Base-by-base conservation (phyloP, 768 basidiomycete genomes). In the Phylloporus sp. region DNA sequence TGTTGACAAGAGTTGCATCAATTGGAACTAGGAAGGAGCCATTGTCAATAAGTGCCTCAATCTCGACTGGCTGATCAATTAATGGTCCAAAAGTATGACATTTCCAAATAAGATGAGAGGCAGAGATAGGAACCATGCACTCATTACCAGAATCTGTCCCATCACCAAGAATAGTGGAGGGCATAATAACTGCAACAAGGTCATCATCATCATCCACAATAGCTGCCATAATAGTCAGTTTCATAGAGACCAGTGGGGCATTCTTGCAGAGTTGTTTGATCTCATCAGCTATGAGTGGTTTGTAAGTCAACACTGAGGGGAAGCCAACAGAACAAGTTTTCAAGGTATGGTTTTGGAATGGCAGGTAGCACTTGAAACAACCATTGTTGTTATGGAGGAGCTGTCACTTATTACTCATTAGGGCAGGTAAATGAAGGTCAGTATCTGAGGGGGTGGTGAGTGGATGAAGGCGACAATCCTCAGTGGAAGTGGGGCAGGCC, bases 21-120 rank as follows among this genome's bases (percentile, higher is more conserved):
- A 71, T 69, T 17, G 71, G 46, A 38, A 68, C 68, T 40, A 69
- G 3, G 23, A 60, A 54, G 1, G 64, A 59, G 4, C 66, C 65
- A 44, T 53, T 36, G 36, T 70, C 64, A 60, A 69, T 61, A 1
- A 69, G 36, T 0, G 52, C 49, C 1, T 49, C 36, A 0, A 61
- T 40, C 14, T 3, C 14, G 0, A 61, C 1, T 4, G 49, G 52
- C 9, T 10, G 20, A 20, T 9, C 11, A 1, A 9, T 24, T 2
- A 5, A 3, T 2, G 13, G 54, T 38, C 51, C 54, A 11, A 35
- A 31, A 4, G 62, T 1, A 3, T 38, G 29, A 36, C 54, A 63
- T 2, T 9, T 2, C 57, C 54, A 61, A 7, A 13, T 3, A 0
- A 61, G 34, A 20, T 56, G 54, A 1, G 48, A n/a, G 15, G 14